These are phyloP conservation scores for Hansenula sp. DNA, from an alignment of 1,139 yeast species.

Conservation along the genomic window DNA sequence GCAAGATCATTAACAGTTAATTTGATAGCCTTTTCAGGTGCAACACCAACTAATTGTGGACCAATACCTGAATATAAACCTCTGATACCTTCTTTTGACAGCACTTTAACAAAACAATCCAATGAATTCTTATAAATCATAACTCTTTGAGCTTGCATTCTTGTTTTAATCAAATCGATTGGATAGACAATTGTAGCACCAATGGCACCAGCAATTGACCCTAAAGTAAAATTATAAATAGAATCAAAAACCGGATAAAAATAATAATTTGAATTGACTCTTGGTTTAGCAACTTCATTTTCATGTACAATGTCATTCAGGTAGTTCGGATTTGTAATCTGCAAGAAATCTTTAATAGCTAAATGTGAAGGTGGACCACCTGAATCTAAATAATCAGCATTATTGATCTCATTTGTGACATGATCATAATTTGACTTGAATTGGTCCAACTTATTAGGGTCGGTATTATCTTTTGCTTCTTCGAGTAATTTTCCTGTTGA, in stretches of 20 bases:
- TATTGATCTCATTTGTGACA: constrained; percentile 29
- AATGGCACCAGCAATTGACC: constrained; percentile 95
- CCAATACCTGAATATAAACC: constrained; percentile 95
- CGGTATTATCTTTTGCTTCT: constrained; percentile 4
- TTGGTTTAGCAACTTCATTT: constrained; percentile 25
- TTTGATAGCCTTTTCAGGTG: constrained; percentile 97
- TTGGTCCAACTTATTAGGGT: constrained; percentile 23
- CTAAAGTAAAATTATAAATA: constrained; percentile 80
- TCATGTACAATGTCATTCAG: constrained; percentile 62
- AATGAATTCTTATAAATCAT: constrained; percentile 71
- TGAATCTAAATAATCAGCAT: constrained; percentile 12
- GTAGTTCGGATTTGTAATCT: constrained; percentile 39
- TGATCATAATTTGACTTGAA: constrained; percentile 30
- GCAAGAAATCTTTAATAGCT: constrained; percentile 36
- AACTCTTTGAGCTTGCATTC: constrained; percentile 92
- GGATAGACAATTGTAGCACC: constrained; percentile 99
- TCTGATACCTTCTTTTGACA: constrained; percentile 72
- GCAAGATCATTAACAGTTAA: constrained; percentile 90
- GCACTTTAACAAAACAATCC: constrained; percentile 81
- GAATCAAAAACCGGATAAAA: constrained; percentile 71
- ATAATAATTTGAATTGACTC: constrained; percentile 30
- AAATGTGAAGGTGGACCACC: constrained; percentile 16
- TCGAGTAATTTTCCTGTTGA: constrained; percentile 12
- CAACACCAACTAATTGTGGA: constrained; percentile 95
- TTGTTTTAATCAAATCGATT: constrained; percentile 90